Evolutionary conservation across 805 yeast genomes (phyloP), one percentile per base, ranked within the genome.

Genomic region (Wickerhamiella vanderwaltii): DNA sequence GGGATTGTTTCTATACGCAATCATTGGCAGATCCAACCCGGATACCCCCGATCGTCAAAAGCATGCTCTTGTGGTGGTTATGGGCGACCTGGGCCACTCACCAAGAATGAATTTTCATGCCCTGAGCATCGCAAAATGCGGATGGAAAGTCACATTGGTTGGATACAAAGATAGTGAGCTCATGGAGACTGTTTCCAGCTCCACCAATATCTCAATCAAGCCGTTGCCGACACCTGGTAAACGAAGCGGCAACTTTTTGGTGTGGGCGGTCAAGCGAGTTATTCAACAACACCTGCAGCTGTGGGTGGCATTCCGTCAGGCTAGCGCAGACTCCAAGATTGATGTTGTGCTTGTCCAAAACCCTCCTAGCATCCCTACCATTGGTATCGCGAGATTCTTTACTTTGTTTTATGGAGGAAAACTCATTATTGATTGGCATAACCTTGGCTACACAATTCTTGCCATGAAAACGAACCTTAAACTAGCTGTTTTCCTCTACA

Each of bases 61-160:
- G 47, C 71, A 84, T 40, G 76, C 84, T 5, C 69, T 81, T 7
- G 75, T 91, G 15, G 70, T 84, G 48, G 98, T 91, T 2, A 63
- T 91, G 15, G 98, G 98, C 1, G 97, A 88, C 56, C 56, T 91
- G 41, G 95, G 95, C 11, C 94, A 86, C 55, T 87, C 96, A 0
- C 98, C 98, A 5, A 68, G 98, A 46, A 91, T 88, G 81, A 71
- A 79, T 50, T 82, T 88, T 60, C 98, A 91, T 57, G 94, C 94
- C 0, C 62, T 68, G 44, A 79, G 88, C 42, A 76, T 91, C 51
- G 71, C 80, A n/a, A 59, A 67, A 24, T 53, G 60, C 1, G 91
- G 86, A 0, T 80, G 77, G 58, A 65, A 67, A 35, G 97, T 91
- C 3, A 83, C 79, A 44, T 59, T 91, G 25, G 81, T 94, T 57